phyloP scores from a whole-genome alignment of 768 basidiomycete genomes.

The Suillus fuscotomentosus region DNA sequence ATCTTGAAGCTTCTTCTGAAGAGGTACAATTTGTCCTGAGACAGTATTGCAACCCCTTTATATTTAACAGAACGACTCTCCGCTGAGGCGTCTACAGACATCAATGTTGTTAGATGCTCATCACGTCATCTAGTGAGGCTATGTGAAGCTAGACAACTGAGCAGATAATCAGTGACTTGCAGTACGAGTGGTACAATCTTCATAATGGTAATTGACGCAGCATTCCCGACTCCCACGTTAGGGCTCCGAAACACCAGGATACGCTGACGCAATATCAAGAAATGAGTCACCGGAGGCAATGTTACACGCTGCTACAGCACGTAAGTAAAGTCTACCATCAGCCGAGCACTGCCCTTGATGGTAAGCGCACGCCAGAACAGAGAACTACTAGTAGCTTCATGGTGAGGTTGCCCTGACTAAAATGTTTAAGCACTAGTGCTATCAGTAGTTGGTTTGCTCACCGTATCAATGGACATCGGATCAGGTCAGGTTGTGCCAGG shows the following conservation, averaged over 20 bases:
- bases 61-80: not conserved
- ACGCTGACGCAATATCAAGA: not conserved
- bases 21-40: not conserved
- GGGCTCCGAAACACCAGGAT: no score
- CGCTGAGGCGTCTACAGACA: not conserved
- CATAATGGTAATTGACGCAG: no score
- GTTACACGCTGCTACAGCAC: not conserved
- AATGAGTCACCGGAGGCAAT: not conserved
- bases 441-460: not conserved
- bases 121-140: not conserved
- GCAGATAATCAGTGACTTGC: no score
- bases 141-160: no score
- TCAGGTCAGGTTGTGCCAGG: not conserved
- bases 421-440: not conserved
- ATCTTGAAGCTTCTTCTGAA: not conserved
- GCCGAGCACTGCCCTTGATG: not conserved
- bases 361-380: not conserved
- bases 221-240: no score
- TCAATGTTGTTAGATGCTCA: not conserved
- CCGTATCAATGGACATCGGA: not conserved
- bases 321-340: not conserved
- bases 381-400: not conserved
- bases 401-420: not conserved
- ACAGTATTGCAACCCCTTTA: not conserved
- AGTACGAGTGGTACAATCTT: no score